Conservation (phyloP, 768 basidiomycete genomes). For the Rhodocollybia butyracea region DNA sequence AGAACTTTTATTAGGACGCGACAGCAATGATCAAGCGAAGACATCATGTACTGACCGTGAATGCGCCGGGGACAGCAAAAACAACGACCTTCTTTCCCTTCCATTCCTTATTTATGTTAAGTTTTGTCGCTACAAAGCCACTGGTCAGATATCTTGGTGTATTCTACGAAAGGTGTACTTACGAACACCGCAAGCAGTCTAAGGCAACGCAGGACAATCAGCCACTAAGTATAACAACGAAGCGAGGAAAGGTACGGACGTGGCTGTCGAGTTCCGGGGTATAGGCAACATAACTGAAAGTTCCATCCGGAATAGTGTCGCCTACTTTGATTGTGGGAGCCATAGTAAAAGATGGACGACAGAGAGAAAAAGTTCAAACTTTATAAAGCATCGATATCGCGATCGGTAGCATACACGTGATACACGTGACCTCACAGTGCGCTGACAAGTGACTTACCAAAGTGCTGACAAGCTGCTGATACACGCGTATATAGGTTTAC, state of each 20-base stretch:
- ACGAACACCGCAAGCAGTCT: constrained; percentile 68
- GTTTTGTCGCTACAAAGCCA: constrained; percentile 38
- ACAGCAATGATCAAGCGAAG: background rate
- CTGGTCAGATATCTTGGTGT: background rate
- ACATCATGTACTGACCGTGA: constrained; percentile 58
- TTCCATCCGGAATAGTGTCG: constrained; percentile 43
- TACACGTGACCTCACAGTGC: too few species aligned
- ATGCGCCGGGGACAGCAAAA: constrained; percentile 77
- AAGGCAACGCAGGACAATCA: constrained; percentile 1
- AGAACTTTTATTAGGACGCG: constrained; percentile 38
- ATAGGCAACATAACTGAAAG: constrained; percentile 57
- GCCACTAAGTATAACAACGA: background rate
- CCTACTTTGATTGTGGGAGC: constrained; percentile 46
- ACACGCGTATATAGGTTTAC: too few species aligned
- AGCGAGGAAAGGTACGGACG: constrained; percentile 30
- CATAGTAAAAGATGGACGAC: constrained; percentile 14
- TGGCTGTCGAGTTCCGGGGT: constrained; percentile 58
- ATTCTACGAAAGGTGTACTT: constrained; percentile 24
- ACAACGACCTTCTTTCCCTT: constrained; percentile 81
- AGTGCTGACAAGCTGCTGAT: too few species aligned
- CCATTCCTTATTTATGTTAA: constrained; percentile 58
- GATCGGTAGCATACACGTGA: too few species aligned
- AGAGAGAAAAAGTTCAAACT: too few species aligned
- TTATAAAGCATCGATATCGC: too few species aligned
- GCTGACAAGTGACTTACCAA: too few species aligned